Conservation (phyloP, 177 flowering plant genomes). For the Vitis hybrid region DNA sequence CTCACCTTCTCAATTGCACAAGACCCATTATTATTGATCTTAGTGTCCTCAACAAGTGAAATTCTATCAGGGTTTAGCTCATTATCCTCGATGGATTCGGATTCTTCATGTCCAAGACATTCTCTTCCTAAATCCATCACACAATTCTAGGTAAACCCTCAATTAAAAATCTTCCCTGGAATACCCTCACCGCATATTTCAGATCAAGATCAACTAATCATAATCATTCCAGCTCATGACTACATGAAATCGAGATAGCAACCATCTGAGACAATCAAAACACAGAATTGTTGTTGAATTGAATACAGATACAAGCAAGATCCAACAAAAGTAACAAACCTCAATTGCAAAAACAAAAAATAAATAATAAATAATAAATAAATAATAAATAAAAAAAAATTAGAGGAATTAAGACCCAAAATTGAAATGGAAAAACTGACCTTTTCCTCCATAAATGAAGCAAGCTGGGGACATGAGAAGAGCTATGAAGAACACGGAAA, state of each 20-base stretch:
- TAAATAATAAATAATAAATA: too few relatives aligned
- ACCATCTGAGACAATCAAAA: slow-evolving; percentile 8
- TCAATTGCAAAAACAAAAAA: too few relatives aligned
- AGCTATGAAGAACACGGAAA: slow-evolving; percentile 17
- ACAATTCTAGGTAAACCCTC: background rate
- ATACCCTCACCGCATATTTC: background rate
- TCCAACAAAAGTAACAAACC: too few relatives aligned
- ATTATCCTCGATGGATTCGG: slow-evolving; percentile 31
- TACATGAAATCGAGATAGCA: slow-evolving; percentile 5
- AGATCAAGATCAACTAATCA: slow-evolving; percentile 35
- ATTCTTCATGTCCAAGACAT: slow-evolving; percentile 21
- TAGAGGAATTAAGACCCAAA: background rate
- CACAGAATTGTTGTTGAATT: too few relatives aligned
- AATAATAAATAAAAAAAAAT: too few relatives aligned
- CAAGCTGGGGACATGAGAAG: background rate
- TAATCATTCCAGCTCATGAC: slow-evolving; percentile 30
- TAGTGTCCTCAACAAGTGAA: slow-evolving; percentile 16
- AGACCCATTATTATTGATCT: slow-evolving; percentile 31
- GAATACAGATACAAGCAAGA: too few relatives aligned
- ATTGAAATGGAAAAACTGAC: background rate
- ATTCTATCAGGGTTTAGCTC: slow-evolving; percentile 17
- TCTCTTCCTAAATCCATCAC: slow-evolving; percentile 50
- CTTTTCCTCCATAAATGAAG: background rate
- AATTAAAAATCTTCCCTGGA: background rate
- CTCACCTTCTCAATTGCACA: slow-evolving; percentile 11